These are phyloP conservation scores for Boechera retrofracta DNA, from an alignment of 345 rosid genomes.

Conservation along the genomic window DNA sequence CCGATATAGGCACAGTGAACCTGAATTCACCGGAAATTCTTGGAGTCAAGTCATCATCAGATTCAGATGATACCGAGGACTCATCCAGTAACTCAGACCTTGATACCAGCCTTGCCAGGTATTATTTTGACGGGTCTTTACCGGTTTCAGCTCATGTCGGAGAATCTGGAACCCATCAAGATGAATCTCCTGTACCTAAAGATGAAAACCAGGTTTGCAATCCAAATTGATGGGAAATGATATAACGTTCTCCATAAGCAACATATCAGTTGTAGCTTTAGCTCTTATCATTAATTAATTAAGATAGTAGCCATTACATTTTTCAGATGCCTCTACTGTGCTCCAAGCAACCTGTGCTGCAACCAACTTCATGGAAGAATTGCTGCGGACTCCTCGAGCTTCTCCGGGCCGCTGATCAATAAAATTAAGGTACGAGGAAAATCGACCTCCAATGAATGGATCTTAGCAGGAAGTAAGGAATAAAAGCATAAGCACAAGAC, in stretches of 20 bases:
- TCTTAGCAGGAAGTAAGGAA: constrained; percentile 1
- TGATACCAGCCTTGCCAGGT: constrained; percentile 32
- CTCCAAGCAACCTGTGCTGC: not conserved
- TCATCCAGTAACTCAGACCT: constrained; percentile 44
- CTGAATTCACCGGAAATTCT: not conserved
- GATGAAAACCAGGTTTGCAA: constrained; percentile 54
- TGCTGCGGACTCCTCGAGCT: constrained; percentile 78
- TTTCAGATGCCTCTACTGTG: constrained; percentile 38
- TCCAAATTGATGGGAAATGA: not conserved
- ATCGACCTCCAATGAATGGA: not conserved
- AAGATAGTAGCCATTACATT: constrained; percentile 1
- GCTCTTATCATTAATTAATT: not conserved
- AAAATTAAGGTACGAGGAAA: not conserved
- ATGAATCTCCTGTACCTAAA: constrained; percentile 41
- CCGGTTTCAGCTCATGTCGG: constrained; percentile 27
- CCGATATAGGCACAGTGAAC: not conserved
- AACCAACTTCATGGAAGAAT: constrained; percentile 65
- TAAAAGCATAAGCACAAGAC: constrained; percentile 8
- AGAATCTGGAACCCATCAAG: constrained; percentile 40
- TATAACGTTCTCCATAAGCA: not conserved
- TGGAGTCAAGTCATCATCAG: constrained; percentile 30
- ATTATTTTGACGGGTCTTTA: constrained; percentile 44
- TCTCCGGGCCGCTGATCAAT: constrained; percentile 44
- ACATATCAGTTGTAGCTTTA: not conserved
- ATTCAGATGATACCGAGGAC: constrained; percentile 35